phyloP scores from a whole-genome alignment of 192 early-diverging fungal species.

The Linderina pennispora region DNA sequence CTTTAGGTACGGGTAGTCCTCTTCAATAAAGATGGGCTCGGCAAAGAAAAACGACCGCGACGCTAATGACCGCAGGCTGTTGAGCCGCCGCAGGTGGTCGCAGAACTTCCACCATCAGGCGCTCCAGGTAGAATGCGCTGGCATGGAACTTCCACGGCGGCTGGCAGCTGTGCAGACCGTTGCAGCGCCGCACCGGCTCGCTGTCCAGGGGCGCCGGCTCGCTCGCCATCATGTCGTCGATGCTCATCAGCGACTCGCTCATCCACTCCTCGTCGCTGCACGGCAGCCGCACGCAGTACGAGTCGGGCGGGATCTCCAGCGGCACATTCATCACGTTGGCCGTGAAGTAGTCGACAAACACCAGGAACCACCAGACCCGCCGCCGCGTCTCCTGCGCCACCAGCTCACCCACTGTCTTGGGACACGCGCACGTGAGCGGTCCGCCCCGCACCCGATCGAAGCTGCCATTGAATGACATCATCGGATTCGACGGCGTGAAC shows the following conservation, averaged over 20 bases:
- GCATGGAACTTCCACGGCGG: slow-evolving; percentile 42
- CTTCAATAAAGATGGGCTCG: slow-evolving; percentile 37
- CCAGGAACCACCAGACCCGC: slow-evolving; percentile 46
- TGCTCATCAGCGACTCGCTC: slow-evolving; percentile 14
- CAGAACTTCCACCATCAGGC: slow-evolving; percentile 48
- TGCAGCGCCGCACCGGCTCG: slow-evolving; percentile 26
- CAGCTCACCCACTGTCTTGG: slow-evolving; percentile 12
- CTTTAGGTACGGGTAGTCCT: slow-evolving; percentile 36
- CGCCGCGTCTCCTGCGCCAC: slow-evolving; percentile 38
- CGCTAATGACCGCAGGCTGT: slow-evolving; percentile 38
- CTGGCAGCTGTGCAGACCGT: slow-evolving; percentile 41
- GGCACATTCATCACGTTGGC: slow-evolving; percentile 49
- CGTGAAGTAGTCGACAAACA: slow-evolving; percentile 47
- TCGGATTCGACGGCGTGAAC: slow-evolving; percentile 36
- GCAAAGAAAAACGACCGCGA: slow-evolving; percentile 41
- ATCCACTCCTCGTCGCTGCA: slow-evolving; percentile 46
- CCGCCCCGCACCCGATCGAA: slow-evolving; percentile 12
- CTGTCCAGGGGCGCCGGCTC: slow-evolving; percentile 1
- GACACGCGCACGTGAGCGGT: slow-evolving; percentile 22
- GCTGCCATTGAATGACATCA: slow-evolving; percentile 31
- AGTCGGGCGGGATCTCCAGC: slow-evolving; percentile 42
- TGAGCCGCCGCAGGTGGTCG: slow-evolving; percentile 41
- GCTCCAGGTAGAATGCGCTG: slow-evolving; percentile 43
- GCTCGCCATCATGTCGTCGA: not conserved
- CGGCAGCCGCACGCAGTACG: slow-evolving; percentile 45